Base-by-base conservation (phyloP, 2,329 filamentous ascomycete species). In the Trichoderma sp. region DNA sequence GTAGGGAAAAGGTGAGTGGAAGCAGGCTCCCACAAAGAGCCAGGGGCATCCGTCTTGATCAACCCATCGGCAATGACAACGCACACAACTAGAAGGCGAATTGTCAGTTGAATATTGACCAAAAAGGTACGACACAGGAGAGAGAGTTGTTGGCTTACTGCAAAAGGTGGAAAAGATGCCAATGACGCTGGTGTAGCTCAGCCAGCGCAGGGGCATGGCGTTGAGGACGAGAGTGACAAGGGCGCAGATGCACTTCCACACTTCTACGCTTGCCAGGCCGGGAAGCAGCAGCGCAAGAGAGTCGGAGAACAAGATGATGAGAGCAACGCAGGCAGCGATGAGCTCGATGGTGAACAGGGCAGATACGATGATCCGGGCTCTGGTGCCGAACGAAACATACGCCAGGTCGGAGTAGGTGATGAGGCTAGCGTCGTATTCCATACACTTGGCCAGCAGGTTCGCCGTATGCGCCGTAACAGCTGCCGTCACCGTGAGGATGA, bases 351-450 rank as follows among this genome's bases (percentile, higher is more conserved):
- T 93, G 80, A 98, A 98, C 17, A 98, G 83, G 1, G 96, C 82
- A 70, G 93, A 96, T 8, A 92, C 94, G 34, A 91, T 86, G 37
- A 97, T 83, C 39, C 94, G 90, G 39, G 93, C 94, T 68, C 87
- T 89, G 17, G 89, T 87, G 9, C 94, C 94, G 77, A 96, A 97
- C 22, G 93, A 94, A 72, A 97, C 90, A 75, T 91, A 97, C 2
- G 94, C 95, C 57, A 98, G 83, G 76, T 98, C 94, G 37, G 94
- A 95, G 78, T 97, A 98, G 2, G 94, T 97, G 74, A 97, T 93
- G 71, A 97, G 87, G 60, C 88, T 92, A 69, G 86, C 87, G 79
- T 97, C 92, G 25, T 93, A 87, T 72, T 97, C 90, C 82, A 97
- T 90, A 78, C 94, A 98, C 78, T 91, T 94, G 32, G 93, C 91